phyloP scores from a whole-genome alignment of 2,329 filamentous ascomycete genomes.

The Phyllosticta ampelicida region DNA sequence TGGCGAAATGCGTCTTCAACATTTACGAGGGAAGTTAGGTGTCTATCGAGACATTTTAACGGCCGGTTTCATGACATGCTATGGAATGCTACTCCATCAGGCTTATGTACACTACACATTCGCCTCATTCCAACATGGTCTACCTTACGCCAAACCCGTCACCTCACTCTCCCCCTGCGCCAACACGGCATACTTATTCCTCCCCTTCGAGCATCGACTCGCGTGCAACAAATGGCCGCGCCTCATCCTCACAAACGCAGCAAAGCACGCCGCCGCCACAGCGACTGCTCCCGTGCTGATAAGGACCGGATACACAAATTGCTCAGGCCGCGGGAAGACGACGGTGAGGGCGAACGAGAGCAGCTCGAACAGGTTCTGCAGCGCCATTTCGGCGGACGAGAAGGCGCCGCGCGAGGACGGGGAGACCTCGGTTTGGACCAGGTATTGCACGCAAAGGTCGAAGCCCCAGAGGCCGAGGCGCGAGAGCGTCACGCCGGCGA shows the following conservation, averaged over 20 bases:
- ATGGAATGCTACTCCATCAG: no score
- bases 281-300: slow-evolving; percentile 47
- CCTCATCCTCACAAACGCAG: slow-evolving; percentile 45
- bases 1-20: no score
- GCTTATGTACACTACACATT: background rate
- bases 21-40: no score
- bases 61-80: no score
- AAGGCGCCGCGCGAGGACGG: slow-evolving; percentile 49
- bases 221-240: slow-evolving; percentile 51
- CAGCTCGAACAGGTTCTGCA: slow-evolving; percentile 62
- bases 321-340: slow-evolving; percentile 48
- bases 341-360: slow-evolving; percentile 56
- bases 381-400: slow-evolving; percentile 54
- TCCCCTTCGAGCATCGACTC: slow-evolving; percentile 7
- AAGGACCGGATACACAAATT: slow-evolving; percentile 54
- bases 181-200: background rate
- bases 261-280: slow-evolving; percentile 41
- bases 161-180: background rate
- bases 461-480: slow-evolving; percentile 39
- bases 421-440: slow-evolving; percentile 35
- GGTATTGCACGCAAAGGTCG: slow-evolving; percentile 36
- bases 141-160: background rate
- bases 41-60: no score
- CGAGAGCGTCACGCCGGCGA: slow-evolving; percentile 30
- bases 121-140: background rate